These are phyloP conservation scores for Calonectria henricotiae DNA, from an alignment of 2,329 filamentous ascomycete species.

Conservation along the genomic window DNA sequence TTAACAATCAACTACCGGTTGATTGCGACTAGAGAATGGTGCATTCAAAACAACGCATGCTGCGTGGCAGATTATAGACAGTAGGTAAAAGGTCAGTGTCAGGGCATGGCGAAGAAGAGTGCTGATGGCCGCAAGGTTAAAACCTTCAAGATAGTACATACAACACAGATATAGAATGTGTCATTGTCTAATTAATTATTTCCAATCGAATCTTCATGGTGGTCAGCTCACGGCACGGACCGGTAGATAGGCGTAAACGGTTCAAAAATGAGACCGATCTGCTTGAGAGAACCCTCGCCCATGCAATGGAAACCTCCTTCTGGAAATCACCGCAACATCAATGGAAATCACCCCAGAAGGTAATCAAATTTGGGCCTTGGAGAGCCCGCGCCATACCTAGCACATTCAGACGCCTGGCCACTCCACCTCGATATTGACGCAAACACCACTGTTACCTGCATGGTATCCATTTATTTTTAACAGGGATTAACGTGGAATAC, in stretches of 20 bases:
- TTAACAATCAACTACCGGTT: neutral
- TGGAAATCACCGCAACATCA: neutral
- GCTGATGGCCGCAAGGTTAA: neutral
- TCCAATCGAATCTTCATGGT: neutral
- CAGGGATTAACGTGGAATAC: neutral
- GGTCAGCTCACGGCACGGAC: conserved; percentile 12
- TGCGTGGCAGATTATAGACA: neutral
- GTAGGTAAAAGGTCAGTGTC: neutral
- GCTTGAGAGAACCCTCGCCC: neutral
- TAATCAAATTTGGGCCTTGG: neutral
- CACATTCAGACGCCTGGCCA: neutral
- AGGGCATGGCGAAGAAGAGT: neutral
- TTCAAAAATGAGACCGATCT: neutral
- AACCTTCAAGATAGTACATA: neutral
- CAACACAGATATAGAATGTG: neutral
- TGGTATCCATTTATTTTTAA: neutral
- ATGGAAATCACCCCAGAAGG: conserved; percentile 5
- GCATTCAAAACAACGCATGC: neutral
- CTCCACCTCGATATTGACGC: neutral
- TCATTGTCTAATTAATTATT: neutral
- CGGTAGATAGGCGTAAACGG: conserved; percentile 6
- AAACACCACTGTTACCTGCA: neutral
- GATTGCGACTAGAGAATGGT: too few relatives aligned
- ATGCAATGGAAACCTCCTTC: neutral
- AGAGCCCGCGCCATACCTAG: neutral